These are phyloP conservation scores for Penicillium macrosclerotiorum DNA, from an alignment of 495 filamentous ascomycete species.

Conservation along the genomic window DNA sequence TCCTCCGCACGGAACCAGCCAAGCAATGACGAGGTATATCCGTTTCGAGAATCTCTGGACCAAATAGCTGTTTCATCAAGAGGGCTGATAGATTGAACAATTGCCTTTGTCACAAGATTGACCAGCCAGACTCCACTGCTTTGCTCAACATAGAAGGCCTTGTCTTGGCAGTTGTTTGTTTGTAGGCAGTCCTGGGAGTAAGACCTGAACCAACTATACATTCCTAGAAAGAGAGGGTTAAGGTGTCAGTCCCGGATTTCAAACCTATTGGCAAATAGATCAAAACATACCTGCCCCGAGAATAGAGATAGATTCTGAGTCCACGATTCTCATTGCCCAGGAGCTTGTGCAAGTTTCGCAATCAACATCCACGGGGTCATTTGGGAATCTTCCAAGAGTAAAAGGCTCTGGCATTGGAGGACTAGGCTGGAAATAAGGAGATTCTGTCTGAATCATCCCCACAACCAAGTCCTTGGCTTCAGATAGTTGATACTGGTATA, in stretches of 20 bases:
- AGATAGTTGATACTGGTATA: slow-evolving; percentile 75
- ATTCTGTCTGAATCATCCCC: slow-evolving; percentile 79
- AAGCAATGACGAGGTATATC: slow-evolving; percentile 6
- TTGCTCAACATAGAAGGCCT: slow-evolving; percentile 24
- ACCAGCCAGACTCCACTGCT: slow-evolving; percentile 58
- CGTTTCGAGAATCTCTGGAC: slow-evolving; percentile 15
- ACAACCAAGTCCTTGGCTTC: slow-evolving; percentile 64
- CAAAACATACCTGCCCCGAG: slow-evolving; percentile 21
- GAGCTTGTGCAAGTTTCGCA: background rate
- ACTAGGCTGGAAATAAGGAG: slow-evolving; percentile 61
- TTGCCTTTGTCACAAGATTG: slow-evolving; percentile 72
- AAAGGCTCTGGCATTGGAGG: slow-evolving; percentile 57
- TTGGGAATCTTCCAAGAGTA: slow-evolving; percentile 36
- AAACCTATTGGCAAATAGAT: too few species aligned
- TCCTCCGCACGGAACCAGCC: slow-evolving; percentile 2
- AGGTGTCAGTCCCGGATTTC: too few species aligned
- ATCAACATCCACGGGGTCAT: slow-evolving; percentile 40
- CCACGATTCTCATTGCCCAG: background rate
- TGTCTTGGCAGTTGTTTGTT: slow-evolving; percentile 35
- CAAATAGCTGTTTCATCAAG: slow-evolving; percentile 16
- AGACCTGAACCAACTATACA: slow-evolving; percentile 66
- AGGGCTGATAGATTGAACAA: slow-evolving; percentile 60
- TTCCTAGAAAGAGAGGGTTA: too few species aligned
- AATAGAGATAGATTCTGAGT: background rate
- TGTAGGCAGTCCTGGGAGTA: slow-evolving; percentile 37